These are phyloP conservation scores for Simplicillium sp. DNA, from an alignment of 2,329 filamentous ascomycete species.

Conservation along the genomic window DNA sequence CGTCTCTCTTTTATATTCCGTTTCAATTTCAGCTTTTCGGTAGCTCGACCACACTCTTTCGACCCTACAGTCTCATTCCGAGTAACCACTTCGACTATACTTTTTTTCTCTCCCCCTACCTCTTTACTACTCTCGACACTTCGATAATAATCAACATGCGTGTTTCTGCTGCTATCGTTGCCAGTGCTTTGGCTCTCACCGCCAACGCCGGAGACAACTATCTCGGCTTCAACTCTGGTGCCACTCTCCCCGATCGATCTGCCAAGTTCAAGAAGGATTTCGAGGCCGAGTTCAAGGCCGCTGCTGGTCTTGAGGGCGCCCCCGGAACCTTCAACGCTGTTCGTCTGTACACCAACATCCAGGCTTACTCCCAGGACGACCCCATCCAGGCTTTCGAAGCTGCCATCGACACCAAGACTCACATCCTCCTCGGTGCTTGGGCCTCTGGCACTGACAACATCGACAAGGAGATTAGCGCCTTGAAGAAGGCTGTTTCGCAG, in stretches of 20 bases:
- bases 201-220: conserved; percentile 34
- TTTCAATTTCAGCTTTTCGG: too few relatives aligned
- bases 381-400: conserved; percentile 75
- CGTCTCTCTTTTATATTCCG: too few relatives aligned
- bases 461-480: conserved; percentile 49
- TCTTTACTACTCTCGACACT: neutral
- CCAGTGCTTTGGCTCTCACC: conserved; percentile 26
- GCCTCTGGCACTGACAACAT: conserved; percentile 44
- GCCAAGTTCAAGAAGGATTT: conserved; percentile 45
- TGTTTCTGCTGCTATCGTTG: conserved; percentile 25
- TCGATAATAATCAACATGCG: conserved; percentile 25
- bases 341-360: conserved; percentile 60
- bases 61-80: neutral
- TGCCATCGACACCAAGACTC: conserved; percentile 49
- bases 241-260: conserved; percentile 33
- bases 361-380: conserved; percentile 57
- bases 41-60: neutral
- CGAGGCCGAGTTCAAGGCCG: conserved; percentile 29
- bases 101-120: too few relatives aligned
- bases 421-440: conserved; percentile 59
- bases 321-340: conserved; percentile 49
- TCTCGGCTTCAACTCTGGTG: conserved; percentile 44
- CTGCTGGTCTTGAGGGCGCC: conserved; percentile 29
- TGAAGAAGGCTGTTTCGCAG: conserved; percentile 44
- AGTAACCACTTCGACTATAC: neutral